phyloP scores from a whole-genome alignment of 1,139 yeast species.

The Zygosaccharomyces pseudobailii region DNA sequence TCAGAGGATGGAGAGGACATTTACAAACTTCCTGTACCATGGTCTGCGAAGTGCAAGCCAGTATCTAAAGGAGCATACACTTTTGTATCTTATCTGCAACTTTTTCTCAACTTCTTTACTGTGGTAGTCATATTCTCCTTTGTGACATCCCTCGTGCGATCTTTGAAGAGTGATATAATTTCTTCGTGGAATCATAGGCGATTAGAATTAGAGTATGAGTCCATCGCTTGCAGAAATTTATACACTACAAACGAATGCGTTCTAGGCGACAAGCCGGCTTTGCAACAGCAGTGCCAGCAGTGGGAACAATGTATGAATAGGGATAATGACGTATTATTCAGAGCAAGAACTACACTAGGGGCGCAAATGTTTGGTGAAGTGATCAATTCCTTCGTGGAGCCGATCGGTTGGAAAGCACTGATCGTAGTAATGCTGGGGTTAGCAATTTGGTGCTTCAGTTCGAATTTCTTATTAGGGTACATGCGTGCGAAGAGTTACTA shows the following conservation, averaged over 20 bases:
- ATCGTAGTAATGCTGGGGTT: slow-evolving; percentile 38
- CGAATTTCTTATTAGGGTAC: slow-evolving; percentile 33
- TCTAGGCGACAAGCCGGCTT: slow-evolving; percentile 57
- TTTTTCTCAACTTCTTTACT: slow-evolving; percentile 58
- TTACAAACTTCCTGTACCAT: slow-evolving; percentile 28
- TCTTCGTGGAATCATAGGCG: slow-evolving; percentile 60
- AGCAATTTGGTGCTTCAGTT: slow-evolving; percentile 29
- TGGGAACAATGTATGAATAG: slow-evolving; percentile 87
- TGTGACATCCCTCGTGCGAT: slow-evolving; percentile 49
- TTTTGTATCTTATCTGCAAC: slow-evolving; percentile 66
- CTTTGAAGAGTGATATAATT: slow-evolving; percentile 69
- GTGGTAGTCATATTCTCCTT: slow-evolving; percentile 52
- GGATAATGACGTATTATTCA: slow-evolving; percentile 76
- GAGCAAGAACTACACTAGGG: slow-evolving; percentile 54
- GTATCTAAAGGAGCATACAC: slow-evolving; percentile 57
- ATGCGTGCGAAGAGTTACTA: slow-evolving; percentile 32
- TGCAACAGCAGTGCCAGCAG: slow-evolving; percentile 62
- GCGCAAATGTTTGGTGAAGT: slow-evolving; percentile 83
- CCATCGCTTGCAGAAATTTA: slow-evolving; percentile 59
- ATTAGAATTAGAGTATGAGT: slow-evolving; percentile 62
- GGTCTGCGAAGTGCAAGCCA: slow-evolving; percentile 31
- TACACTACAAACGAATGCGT: slow-evolving; percentile 70
- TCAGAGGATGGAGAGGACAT: slow-evolving; percentile 5
- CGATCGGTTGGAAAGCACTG: slow-evolving; percentile 72
- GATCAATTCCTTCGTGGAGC: slow-evolving; percentile 68